Conservation (phyloP, 1,139 yeast species). For the Debaryomycetaceae sp. region DNA sequence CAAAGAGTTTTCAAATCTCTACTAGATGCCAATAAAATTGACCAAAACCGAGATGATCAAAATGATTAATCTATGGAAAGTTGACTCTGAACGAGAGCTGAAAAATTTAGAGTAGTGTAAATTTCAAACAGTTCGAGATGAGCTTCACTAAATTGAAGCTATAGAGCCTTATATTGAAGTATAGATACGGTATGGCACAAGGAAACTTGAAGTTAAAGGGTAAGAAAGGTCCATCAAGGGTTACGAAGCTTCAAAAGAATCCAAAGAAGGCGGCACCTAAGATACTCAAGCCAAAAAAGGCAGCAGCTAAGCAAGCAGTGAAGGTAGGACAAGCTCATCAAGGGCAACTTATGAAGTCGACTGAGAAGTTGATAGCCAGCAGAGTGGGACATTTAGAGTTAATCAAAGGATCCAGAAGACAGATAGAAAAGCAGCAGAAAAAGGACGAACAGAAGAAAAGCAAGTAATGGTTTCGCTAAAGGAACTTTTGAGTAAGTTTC, state of each 20-base stretch:
- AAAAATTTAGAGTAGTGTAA: neutral
- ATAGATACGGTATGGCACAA: conserved; percentile 46
- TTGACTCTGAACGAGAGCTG: neutral
- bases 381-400: conserved; percentile 95
- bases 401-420: conserved; percentile 87
- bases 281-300: conserved; percentile 66
- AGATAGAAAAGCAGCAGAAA: conserved; percentile 59
- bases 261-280: conserved; percentile 72
- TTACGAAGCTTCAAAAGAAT: conserved; percentile 52
- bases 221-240: conserved; percentile 44
- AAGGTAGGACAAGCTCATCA: conserved; percentile 62
- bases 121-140: neutral
- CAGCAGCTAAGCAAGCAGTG: conserved; percentile 40
- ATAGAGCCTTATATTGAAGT: neutral
- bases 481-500: neutral
- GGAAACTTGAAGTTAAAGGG: conserved; percentile 48
- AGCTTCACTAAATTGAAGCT: too few relatives aligned
- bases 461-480: neutral
- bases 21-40: neutral
- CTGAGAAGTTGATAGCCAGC: conserved; percentile 83
- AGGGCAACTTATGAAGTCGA: conserved; percentile 63
- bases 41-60: neutral
- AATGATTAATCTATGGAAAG: conserved; percentile 1
- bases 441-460: conserved; percentile 14
- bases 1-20: neutral